phyloP scores from a whole-genome alignment of 2,329 filamentous ascomycete species.

The Sporothrix protearum region DNA sequence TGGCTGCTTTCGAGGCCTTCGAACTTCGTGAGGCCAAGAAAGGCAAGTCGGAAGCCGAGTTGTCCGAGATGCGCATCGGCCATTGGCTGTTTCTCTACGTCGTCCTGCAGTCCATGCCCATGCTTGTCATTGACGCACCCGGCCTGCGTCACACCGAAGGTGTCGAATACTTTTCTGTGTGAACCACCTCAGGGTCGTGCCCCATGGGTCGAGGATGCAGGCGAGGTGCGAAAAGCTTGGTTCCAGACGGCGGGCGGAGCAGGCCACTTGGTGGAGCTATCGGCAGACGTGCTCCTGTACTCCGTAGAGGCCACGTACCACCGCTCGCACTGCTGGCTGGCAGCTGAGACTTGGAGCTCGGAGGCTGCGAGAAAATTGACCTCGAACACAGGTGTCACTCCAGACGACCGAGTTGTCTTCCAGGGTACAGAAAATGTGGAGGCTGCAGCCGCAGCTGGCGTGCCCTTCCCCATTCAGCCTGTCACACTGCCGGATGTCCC shows the following conservation, averaged over 20 bases:
- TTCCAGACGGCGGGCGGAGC: constrained; percentile 66
- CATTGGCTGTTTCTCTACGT: constrained; percentile 81
- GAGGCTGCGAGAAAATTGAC: neutral
- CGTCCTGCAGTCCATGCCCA: constrained; percentile 71
- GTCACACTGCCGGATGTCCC: constrained; percentile 18
- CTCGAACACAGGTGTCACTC: constrained; percentile 10
- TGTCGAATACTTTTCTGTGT: constrained; percentile 79
- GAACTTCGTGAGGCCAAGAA: constrained; percentile 62
- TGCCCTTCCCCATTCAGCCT: constrained; percentile 17
- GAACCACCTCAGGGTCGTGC: constrained; percentile 67
- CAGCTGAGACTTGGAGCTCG: constrained; percentile 46
- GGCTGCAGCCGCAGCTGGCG: constrained; percentile 29
- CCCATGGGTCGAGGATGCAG: constrained; percentile 68
- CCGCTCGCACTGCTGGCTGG: constrained; percentile 55
- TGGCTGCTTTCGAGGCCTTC: constrained; percentile 67
- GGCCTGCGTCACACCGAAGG: constrained; percentile 64
- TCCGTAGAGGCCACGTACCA: constrained; percentile 60
- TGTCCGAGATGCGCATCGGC: constrained; percentile 68
- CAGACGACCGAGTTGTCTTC: constrained; percentile 10
- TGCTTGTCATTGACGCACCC: constrained; percentile 73
- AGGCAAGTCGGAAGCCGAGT: constrained; percentile 61
- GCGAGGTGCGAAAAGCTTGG: constrained; percentile 65
- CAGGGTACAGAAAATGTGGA: constrained; percentile 29
- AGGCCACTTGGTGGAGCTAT: constrained; percentile 55
- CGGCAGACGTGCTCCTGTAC: constrained; percentile 57